phyloP scores from a whole-genome alignment of 257 asterid species.

The Cinchona pubescens region DNA sequence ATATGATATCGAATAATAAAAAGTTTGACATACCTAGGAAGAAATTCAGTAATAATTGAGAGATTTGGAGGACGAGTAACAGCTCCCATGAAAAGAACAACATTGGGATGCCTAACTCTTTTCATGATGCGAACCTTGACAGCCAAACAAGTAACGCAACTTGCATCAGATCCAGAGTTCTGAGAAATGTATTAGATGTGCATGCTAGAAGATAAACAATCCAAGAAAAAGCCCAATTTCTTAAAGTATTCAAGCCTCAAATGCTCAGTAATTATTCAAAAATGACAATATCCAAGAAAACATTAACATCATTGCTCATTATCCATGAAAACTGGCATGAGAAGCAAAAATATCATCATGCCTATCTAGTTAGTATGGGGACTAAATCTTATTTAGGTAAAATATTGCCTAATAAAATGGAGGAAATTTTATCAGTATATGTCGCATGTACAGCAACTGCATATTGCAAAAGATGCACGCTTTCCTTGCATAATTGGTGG shows the following conservation, averaged over 20 bases:
- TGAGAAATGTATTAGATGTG: not conserved
- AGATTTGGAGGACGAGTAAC: conserved; percentile 94
- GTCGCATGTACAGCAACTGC: not conserved
- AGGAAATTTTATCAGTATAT: not conserved
- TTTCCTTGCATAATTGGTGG: too few relatives aligned
- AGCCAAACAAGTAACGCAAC: conserved; percentile 21
- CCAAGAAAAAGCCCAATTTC: not conserved
- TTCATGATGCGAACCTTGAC: conserved; percentile 84
- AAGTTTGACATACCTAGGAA: conserved; percentile 68
- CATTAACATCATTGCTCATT: not conserved
- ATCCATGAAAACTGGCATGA: conserved; percentile 4
- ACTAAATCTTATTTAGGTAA: not conserved
- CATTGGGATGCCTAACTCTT: conserved; percentile 87
- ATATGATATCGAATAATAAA: not conserved
- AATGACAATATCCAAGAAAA: not conserved
- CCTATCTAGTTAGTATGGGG: not conserved
- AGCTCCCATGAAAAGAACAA: conserved; percentile 98
- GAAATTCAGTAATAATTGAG: conserved; percentile 89
- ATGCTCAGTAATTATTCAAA: not conserved
- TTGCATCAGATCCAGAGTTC: conserved; percentile 10
- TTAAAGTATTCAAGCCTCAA: not conserved
- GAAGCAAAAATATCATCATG: not conserved
- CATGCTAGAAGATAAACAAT: not conserved
- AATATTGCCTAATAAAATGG: not conserved
- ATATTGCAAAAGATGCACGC: not conserved